These are phyloP conservation scores for Scolecobasidium constrictum DNA, from an alignment of 2,329 filamentous ascomycete genomes.

Conservation along the genomic window DNA sequence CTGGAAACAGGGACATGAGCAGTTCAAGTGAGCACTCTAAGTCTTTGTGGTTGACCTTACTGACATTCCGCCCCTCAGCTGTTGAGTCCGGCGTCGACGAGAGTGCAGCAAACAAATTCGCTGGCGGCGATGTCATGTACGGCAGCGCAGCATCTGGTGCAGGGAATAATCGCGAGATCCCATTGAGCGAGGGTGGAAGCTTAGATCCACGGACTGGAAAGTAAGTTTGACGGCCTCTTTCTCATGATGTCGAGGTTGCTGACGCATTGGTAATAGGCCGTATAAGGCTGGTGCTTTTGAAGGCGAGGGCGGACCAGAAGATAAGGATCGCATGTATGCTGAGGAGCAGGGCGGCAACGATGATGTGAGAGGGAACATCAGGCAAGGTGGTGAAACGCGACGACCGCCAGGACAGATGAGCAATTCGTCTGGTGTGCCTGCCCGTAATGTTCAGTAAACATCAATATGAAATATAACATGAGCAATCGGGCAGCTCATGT, in stretches of 20 bases:
- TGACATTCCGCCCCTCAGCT: constrained; percentile 19
- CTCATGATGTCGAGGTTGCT: not conserved
- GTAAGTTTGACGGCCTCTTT: constrained; percentile 16
- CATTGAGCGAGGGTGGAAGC: constrained; percentile 33
- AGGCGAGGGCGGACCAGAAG: constrained; percentile 36
- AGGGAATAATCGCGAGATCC: constrained; percentile 38
- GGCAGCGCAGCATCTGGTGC: constrained; percentile 32
- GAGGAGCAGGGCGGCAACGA: constrained; percentile 29
- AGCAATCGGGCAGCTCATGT: too few relatives aligned
- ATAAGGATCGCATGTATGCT: constrained; percentile 27
- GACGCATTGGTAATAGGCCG: constrained; percentile 15
- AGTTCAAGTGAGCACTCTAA: constrained; percentile 24
- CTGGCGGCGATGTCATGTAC: constrained; percentile 31
- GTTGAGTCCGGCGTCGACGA: constrained; percentile 37
- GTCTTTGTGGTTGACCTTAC: not conserved
- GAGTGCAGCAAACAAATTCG: constrained; percentile 29
- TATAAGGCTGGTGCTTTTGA: constrained; percentile 40
- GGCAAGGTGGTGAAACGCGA: constrained; percentile 20
- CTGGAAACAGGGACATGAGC: constrained; percentile 21
- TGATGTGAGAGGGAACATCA: constrained; percentile 28
- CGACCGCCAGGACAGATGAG: not conserved
- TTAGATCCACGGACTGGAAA: constrained; percentile 28
- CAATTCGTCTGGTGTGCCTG: not conserved
- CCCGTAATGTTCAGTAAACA: too few relatives aligned
- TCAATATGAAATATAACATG: too few relatives aligned